phyloP scores from a whole-genome alignment of 2,329 filamentous ascomycete genomes.

The Penicillium sp. region DNA sequence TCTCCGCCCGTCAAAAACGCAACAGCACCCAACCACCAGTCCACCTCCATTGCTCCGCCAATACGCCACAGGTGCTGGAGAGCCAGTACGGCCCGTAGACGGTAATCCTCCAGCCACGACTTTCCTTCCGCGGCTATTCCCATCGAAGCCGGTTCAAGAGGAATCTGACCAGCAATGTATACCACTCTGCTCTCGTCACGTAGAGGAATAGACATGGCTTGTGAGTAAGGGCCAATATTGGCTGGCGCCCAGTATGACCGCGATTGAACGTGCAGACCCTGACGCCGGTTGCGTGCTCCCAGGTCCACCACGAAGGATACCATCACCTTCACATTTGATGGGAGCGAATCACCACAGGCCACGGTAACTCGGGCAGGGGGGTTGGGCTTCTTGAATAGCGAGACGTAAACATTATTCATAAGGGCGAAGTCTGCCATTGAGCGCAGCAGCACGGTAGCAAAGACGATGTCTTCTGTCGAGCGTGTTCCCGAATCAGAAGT shows the following conservation, averaged over 20 bases:
- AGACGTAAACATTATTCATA: slow-evolving; percentile 74
- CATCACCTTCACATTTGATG: slow-evolving; percentile 61
- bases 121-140: slow-evolving; percentile 31
- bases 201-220: slow-evolving; percentile 62
- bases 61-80: slow-evolving; percentile 91
- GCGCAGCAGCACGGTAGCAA: slow-evolving; percentile 67
- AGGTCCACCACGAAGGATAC: slow-evolving; percentile 53
- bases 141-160: slow-evolving; percentile 81
- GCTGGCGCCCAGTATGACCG: slow-evolving; percentile 96
- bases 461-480: slow-evolving; percentile 44
- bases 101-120: slow-evolving; percentile 42
- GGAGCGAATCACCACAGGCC: slow-evolving; percentile 69
- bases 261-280: slow-evolving; percentile 82
- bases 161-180: slow-evolving; percentile 86
- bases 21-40: slow-evolving; percentile 73
- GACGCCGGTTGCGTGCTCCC: slow-evolving; percentile 31
- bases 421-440: slow-evolving; percentile 75
- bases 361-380: slow-evolving; percentile 85
- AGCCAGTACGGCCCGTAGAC: slow-evolving; percentile 66
- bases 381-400: slow-evolving; percentile 73
- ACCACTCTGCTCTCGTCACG: slow-evolving; percentile 46
- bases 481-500: slow-evolving; percentile 9
- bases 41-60: slow-evolving; percentile 67
- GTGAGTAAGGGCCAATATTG: slow-evolving; percentile 96
- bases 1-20: slow-evolving; percentile 65